Evolutionary conservation across 371 early-diverging fungal genomes (phyloP).

Genomic region (Mycotypha africana): DNA sequence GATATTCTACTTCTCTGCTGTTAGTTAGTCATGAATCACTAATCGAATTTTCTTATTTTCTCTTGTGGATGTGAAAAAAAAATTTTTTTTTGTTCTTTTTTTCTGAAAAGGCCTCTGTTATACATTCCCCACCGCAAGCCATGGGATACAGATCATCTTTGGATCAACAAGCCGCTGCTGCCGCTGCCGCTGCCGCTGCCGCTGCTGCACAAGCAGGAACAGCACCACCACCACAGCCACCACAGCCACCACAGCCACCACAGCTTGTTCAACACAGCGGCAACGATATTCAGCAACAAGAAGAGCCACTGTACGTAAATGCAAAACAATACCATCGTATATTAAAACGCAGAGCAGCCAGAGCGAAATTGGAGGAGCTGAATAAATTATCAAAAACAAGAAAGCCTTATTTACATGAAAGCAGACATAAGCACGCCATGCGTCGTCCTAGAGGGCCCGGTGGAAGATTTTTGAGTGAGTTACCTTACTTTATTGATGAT

Average conservation of each 20-base stretch:
- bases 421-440: constrained; percentile 95
- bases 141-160: constrained; percentile 4
- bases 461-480: constrained; percentile 68
- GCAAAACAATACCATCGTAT: constrained; percentile 93
- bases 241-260: not conserved
- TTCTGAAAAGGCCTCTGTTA: not conserved
- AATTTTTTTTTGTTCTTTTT: not conserved
- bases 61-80: too few species aligned
- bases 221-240: not conserved
- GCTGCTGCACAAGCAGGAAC: not conserved
- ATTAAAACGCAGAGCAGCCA: constrained; percentile 76
- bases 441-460: constrained; percentile 89
- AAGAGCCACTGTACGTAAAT: constrained; percentile 45
- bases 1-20: too few species aligned
- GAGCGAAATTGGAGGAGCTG: constrained; percentile 59
- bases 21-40: too few species aligned
- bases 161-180: constrained; percentile 2
- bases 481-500: not conserved
- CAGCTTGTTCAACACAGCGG: not conserved
- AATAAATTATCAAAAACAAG: constrained; percentile 47
- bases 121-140: constrained; percentile 4
- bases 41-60: too few species aligned
- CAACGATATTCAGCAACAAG: too few species aligned
- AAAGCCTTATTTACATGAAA: constrained; percentile 90
- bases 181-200: not conserved